These are phyloP conservation scores for Eucommia ulmoides DNA, from an alignment of 257 asterid species.

Conservation along the genomic window DNA sequence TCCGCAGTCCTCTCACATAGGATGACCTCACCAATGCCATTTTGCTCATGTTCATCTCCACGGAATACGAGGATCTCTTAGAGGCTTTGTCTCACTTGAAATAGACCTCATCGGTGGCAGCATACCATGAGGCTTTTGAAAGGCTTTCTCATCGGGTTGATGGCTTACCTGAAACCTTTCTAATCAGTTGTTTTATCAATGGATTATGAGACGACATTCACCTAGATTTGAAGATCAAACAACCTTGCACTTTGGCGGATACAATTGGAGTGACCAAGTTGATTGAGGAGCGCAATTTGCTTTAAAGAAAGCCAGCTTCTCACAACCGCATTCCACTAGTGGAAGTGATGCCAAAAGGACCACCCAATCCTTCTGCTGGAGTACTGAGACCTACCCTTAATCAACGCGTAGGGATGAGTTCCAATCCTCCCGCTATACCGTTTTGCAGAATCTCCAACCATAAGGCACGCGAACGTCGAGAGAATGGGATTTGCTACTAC, in stretches of 20 bases:
- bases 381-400: too few relatives aligned
- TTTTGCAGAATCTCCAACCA: too few relatives aligned
- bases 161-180: not conserved
- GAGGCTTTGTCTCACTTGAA: conserved; percentile 1
- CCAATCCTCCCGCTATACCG: too few relatives aligned
- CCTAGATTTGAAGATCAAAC: conserved; percentile 3
- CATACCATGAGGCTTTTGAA: conserved; percentile 1
- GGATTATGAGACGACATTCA: conserved; percentile 1
- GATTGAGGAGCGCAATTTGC: not conserved
- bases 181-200: not conserved
- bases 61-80: not conserved
- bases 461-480: too few relatives aligned
- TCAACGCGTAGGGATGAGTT: too few relatives aligned
- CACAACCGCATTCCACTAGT: too few relatives aligned
- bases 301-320: not conserved
- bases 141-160: conserved; percentile 2
- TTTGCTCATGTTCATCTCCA: not conserved
- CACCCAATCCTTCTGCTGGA: too few relatives aligned
- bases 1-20: not conserved
- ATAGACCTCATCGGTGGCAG: not conserved
- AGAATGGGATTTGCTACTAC: too few relatives aligned
- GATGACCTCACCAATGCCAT: not conserved
- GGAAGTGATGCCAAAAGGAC: too few relatives aligned
- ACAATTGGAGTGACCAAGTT: not conserved
- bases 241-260: not conserved